Conservation (phyloP, 2,329 filamentous ascomycete genomes). For the Leptographium procerum region DNA sequence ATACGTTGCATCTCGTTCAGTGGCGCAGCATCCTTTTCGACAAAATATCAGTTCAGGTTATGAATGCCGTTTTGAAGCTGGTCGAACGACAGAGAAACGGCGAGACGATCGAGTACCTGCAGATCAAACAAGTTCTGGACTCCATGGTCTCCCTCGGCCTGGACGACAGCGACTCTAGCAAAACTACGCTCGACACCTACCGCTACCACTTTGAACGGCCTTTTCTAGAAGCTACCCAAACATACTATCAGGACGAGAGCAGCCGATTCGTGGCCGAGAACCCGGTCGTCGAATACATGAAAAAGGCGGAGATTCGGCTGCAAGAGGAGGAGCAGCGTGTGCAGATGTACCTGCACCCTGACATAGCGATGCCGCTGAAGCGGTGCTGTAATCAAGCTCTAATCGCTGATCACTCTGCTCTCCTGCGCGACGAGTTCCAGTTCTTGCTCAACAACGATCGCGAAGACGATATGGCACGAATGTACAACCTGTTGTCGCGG, state of each 20-base stretch:
- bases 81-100: constrained; percentile 96
- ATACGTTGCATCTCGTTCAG: constrained; percentile 88
- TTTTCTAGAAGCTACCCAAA: constrained; percentile 72
- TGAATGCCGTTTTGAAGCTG: constrained; percentile 87
- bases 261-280: constrained; percentile 93
- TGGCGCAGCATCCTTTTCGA: constrained; percentile 90
- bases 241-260: constrained; percentile 86
- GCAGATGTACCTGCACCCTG: constrained; percentile 77
- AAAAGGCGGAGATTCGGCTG: constrained; percentile 85
- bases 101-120: constrained; percentile 92
- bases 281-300: constrained; percentile 98
- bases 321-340: constrained; percentile 93
- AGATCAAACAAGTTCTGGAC: constrained; percentile 95
- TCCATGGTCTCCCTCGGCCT: constrained; percentile 92
- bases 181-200: constrained; percentile 93
- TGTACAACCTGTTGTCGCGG: constrained; percentile 84
- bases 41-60: constrained; percentile 74
- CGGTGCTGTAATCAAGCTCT: constrained; percentile 80
- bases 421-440: constrained; percentile 95
- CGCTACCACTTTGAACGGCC: constrained; percentile 84
- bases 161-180: constrained; percentile 84
- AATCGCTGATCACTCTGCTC: constrained; percentile 73
- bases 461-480: constrained; percentile 87
- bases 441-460: constrained; percentile 85
- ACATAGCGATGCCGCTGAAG: constrained; percentile 76